Evolutionary conservation across 2,329 filamentous ascomycete species (phyloP).

Genomic region (Nemania abortiva): DNA sequence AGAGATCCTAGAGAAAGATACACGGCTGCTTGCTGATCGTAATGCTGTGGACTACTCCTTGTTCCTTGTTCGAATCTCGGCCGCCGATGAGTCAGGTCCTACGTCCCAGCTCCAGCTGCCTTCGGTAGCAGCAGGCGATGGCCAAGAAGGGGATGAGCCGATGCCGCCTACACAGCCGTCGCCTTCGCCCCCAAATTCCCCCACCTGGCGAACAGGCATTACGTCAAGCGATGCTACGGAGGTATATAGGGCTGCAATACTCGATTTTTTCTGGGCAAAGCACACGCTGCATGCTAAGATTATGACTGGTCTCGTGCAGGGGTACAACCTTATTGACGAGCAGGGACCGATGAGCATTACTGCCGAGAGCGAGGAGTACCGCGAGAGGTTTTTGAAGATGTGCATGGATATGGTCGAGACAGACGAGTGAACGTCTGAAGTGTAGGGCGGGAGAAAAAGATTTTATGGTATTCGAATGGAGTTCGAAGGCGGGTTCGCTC

Average conservation of each 20-base stretch:
- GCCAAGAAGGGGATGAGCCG: conserved; percentile 26
- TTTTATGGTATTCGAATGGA: not conserved
- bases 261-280: conserved; percentile 85
- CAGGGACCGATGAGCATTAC: conserved; percentile 82
- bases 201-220: conserved; percentile 73
- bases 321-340: conserved; percentile 71
- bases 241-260: conserved; percentile 73
- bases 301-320: conserved; percentile 73
- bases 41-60: conserved; percentile 82
- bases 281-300: conserved; percentile 74
- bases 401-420: conserved; percentile 58
- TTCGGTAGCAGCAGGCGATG: conserved; percentile 50
- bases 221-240: conserved; percentile 72
- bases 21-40: conserved; percentile 68
- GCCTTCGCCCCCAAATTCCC: conserved; percentile 51
- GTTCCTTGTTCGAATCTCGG: conserved; percentile 70
- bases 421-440: conserved; percentile 26
- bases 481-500: not conserved
- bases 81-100: conserved; percentile 41
- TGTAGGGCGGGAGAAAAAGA: not conserved
- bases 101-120: conserved; percentile 65
- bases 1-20: conserved; percentile 69
- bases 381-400: conserved; percentile 65
- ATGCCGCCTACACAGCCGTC: conserved; percentile 50
- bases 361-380: conserved; percentile 75